Evolutionary conservation across 805 yeast species (phyloP), one percentile per base, ranked within the genome.

Genomic region (Danielia oregonensis): DNA sequence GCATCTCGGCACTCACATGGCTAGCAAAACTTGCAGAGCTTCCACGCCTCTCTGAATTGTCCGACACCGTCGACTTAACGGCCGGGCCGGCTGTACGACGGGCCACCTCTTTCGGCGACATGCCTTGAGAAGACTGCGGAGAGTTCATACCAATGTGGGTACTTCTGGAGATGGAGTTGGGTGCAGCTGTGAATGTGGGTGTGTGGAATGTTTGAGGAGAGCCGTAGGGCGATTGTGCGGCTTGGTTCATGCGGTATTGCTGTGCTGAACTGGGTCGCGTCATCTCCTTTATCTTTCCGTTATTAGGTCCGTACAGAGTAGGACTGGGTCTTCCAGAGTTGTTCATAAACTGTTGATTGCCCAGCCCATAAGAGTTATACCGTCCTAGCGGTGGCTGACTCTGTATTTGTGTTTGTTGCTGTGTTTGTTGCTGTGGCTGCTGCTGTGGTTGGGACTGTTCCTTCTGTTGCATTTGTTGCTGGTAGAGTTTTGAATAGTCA

Each of bases 41-140:
- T 4, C 35, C 30, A 21, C 35, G 23, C 17, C 30, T 31, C 5
- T 18, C 34, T 4, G 14, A 4, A 2, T 24, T 4, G 21, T 18
- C 14, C 14, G 12, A 13, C 4, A 18, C 17, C 7, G 10, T 9
- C 6, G 4, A 16, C 13, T 34, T n/a, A 29, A 25, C 31, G 7
- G 29, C 16, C 11, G 26, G 26, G 12, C 37, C 19, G 17, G 37
- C 43, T 37, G 44, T 57, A 35, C 44, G 56, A 24, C 54, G 53
- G 16, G 44, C 40, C 17, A 49, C 40, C 19, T 59, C 62, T 26
- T 53, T 57, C 1, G 65, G 67, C 5, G 65, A 60, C 26, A 54
- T 40, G 1, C 54, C 57, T 35, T 44, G 61, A 1, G 55, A 43
- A 5, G 61, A 52, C 37, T 46, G 59, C 5, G 61, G 59, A 13